Percentiles rank a stretch among this genome's conserved stretches.
These are phyloP conservation scores for Xerocomus cyaneibrunnescens DNA, from an alignment of 1,284 basidiomycete species.

Conservation along the genomic window DNA sequence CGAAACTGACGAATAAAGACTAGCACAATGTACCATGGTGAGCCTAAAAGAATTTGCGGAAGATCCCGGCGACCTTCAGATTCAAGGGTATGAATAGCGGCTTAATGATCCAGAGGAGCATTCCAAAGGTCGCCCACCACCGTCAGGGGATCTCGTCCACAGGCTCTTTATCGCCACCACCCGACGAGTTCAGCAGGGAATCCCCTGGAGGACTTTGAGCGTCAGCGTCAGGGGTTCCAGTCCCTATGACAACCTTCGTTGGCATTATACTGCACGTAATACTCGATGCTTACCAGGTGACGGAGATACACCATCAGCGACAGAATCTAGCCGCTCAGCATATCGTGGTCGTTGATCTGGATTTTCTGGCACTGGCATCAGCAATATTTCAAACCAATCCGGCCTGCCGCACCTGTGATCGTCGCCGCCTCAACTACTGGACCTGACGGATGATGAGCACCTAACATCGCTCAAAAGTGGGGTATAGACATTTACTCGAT, in stretches of 20 bases:
- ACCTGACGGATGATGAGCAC: constrained; percentile 23
- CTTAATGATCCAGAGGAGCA: constrained; percentile 46
- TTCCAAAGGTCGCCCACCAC: constrained; percentile 58
- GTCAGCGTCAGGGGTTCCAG: background rate
- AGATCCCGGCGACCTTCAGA: constrained; percentile 60
- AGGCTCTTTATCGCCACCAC: constrained; percentile 16
- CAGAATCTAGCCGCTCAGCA: constrained; percentile 2
- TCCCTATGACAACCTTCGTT: constrained; percentile 15
- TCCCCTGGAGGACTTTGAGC: constrained; percentile 5
- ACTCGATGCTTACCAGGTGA: constrained; percentile 17
- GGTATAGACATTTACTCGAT: constrained; percentile 22
- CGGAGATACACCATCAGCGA: constrained; percentile 2
- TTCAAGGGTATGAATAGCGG: constrained; percentile 46
- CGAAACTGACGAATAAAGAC: constrained; percentile 21
- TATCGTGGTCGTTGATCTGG: constrained; percentile 5
- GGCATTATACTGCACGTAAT: constrained; percentile 3
- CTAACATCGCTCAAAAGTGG: background rate
- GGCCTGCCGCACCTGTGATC: constrained; percentile 20
- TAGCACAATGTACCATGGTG: constrained; percentile 10
- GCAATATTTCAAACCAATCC: constrained; percentile 6
- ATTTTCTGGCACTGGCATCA: constrained; percentile 20
- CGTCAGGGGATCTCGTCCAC: constrained; percentile 43
- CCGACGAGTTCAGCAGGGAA: constrained; percentile 9
- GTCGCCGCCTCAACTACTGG: constrained; percentile 21
- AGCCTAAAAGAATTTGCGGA: constrained; percentile 43